Evolutionary conservation across 2,329 filamentous ascomycete genomes (phyloP).

Genomic region (Penicillium verrucosum): DNA sequence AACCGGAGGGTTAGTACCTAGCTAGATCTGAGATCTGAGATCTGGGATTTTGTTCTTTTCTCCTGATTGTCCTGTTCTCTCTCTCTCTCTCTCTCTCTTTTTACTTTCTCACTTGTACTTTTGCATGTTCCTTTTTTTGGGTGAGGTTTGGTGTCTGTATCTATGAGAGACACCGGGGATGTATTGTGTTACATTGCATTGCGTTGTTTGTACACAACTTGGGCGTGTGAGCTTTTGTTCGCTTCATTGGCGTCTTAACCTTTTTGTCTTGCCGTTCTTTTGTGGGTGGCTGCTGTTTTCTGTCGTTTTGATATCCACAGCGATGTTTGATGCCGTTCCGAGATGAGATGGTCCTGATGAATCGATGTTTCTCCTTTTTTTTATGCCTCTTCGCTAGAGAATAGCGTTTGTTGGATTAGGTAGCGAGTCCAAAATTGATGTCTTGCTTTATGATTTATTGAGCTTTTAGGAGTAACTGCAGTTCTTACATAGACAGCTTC

Average conservation of each 20-base stretch:
- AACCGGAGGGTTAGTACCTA: slow-evolving; percentile 6
- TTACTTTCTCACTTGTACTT: slow-evolving; percentile 10
- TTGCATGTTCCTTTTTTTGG: slow-evolving; percentile 3
- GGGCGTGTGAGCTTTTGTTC: not conserved
- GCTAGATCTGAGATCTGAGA: not conserved
- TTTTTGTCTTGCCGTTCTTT: not conserved
- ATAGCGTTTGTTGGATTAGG: not conserved
- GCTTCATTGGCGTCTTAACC: not conserved
- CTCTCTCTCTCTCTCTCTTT: not conserved
- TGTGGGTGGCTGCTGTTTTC: slow-evolving; percentile 2
- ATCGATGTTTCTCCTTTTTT: not conserved
- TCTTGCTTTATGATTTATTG: not conserved
- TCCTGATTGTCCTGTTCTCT: too few species aligned
- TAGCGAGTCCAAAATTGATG: not conserved
- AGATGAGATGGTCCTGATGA: slow-evolving; percentile 4
- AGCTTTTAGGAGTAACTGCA: not conserved
- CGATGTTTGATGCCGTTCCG: slow-evolving; percentile 2
- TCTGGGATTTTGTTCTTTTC: not conserved
- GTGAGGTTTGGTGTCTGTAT: slow-evolving; percentile 6
- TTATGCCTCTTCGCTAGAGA: not conserved
- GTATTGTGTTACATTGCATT: not conserved
- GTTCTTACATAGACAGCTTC: too few species aligned
- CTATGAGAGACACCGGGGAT: not conserved
- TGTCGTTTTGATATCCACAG: slow-evolving; percentile 11
- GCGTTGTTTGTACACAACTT: not conserved